Evolutionary conservation across 768 basidiomycete species (phyloP).

Genomic region (Suillus sp.): DNA sequence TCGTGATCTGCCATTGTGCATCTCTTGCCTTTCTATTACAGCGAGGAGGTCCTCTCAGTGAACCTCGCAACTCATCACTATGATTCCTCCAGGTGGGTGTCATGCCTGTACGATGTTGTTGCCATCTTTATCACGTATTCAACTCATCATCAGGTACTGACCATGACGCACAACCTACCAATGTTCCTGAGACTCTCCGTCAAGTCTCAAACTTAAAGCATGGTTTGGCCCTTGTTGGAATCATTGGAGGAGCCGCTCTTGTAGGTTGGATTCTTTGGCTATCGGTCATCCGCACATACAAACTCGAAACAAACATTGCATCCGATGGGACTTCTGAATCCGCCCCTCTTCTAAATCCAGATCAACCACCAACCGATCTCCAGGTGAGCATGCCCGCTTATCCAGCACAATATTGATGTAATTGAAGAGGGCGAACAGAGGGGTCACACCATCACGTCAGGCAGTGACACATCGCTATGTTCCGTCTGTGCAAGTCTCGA

Average conservation of each 20-base stretch:
- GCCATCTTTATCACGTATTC: not conserved
- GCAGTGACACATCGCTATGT: slow-evolving; percentile 2
- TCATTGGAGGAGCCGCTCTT: not conserved
- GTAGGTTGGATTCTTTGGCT: not conserved
- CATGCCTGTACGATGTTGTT: not conserved
- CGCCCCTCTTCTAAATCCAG: not conserved
- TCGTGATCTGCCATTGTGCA: not conserved
- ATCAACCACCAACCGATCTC: not conserved
- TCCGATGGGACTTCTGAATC: not conserved
- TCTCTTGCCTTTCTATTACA: not conserved
- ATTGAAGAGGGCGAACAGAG: not conserved
- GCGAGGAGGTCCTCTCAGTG: not conserved
- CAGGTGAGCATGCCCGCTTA: not conserved
- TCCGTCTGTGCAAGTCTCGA: slow-evolving; percentile 7
- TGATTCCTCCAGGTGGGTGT: not conserved
- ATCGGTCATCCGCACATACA: not conserved
- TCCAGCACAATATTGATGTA: no score
- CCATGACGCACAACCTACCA: not conserved
- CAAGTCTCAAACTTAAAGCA: not conserved
- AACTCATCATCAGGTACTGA: not conserved
- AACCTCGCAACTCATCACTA: not conserved
- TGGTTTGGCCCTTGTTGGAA: not conserved
- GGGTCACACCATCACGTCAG: not conserved
- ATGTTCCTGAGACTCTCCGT: not conserved
- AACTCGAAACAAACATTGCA: not conserved